These are phyloP conservation scores for Fusarium pseudocircinatum DNA, from an alignment of 2,329 filamentous ascomycete genomes.

Conservation along the genomic window DNA sequence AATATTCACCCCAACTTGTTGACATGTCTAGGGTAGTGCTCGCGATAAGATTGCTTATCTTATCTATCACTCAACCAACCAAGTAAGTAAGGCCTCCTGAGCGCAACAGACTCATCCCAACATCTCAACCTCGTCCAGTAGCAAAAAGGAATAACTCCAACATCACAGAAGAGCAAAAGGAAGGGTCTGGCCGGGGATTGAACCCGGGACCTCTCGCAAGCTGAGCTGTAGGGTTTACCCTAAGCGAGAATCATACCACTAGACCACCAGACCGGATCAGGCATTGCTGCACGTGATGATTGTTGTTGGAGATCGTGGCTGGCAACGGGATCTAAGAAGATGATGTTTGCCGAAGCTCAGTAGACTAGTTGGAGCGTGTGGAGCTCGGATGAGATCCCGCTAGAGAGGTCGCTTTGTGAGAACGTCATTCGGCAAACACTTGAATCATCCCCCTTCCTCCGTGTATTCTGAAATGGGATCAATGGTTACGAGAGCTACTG, in stretches of 20 bases:
- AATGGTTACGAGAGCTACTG: accelerated
- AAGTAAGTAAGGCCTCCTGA: background rate
- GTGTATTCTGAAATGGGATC: background rate
- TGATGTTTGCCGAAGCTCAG: background rate
- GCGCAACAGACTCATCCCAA: background rate
- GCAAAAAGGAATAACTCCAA: accelerated
- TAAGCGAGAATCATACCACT: slow-evolving; percentile 79
- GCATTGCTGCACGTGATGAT: background rate
- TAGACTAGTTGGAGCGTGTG: background rate
- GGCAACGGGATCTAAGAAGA: accelerated
- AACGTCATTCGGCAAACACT: too few species aligned
- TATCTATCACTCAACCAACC: background rate
- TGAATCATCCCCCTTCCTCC: accelerated
- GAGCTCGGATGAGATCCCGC: background rate
- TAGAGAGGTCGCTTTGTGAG: background rate
- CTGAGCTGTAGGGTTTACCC: slow-evolving; percentile 56
- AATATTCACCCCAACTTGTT: background rate
- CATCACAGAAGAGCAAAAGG: slow-evolving; percentile 36
- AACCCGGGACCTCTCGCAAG: slow-evolving; percentile 58
- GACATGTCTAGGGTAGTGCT: background rate
- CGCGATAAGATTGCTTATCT: background rate
- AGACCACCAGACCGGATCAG: slow-evolving; percentile 61
- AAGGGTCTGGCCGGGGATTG: slow-evolving; percentile 57
- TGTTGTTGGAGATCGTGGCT: background rate
- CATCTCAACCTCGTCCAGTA: background rate